Evolutionary conservation across 1,139 yeast species (phyloP).

Genomic region (Yamadazyma songkhlaensis): DNA sequence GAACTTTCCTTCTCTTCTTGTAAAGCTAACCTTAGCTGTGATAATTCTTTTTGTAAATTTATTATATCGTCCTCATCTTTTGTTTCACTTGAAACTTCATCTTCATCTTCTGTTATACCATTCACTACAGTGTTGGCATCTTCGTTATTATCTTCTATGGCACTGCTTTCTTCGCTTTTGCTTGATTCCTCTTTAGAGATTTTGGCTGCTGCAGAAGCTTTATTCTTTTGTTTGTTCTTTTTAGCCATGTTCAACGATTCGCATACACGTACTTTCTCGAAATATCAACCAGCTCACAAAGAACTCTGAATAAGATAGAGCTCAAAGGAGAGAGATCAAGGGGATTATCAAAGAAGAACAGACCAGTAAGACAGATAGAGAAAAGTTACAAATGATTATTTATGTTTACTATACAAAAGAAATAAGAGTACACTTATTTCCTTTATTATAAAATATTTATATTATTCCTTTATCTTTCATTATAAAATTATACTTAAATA

Average conservation of each 20-base stretch:
- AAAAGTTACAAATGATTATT: conserved; percentile 5
- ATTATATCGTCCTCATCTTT: not conserved
- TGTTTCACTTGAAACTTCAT: not conserved
- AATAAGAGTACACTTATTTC: conserved; percentile 5
- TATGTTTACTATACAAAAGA: conserved; percentile 10
- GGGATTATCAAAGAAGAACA: too few species aligned
- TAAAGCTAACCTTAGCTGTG: not conserved
- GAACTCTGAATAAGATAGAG: too few species aligned
- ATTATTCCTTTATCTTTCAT: conserved; percentile 4
- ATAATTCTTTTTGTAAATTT: conserved; percentile 6
- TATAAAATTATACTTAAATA: conserved; percentile 60
- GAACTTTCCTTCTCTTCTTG: not conserved
- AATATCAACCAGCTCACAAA: not conserved
- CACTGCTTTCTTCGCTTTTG: conserved; percentile 1
- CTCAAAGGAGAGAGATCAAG: too few species aligned
- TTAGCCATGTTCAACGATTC: conserved; percentile 22
- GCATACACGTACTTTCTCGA: conserved; percentile 2
- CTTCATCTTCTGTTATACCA: not conserved
- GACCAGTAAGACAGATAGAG: too few species aligned
- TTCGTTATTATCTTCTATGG: conserved; percentile 1
- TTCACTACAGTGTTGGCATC: not conserved
- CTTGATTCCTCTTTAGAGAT: not conserved
- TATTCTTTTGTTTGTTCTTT: conserved; percentile 24
- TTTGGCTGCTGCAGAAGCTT: not conserved
- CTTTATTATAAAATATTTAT: conserved; percentile 8